These are phyloP conservation scores for Eucalyptus erythrocorys DNA, from an alignment of 345 rosid genomes.

Conservation along the genomic window DNA sequence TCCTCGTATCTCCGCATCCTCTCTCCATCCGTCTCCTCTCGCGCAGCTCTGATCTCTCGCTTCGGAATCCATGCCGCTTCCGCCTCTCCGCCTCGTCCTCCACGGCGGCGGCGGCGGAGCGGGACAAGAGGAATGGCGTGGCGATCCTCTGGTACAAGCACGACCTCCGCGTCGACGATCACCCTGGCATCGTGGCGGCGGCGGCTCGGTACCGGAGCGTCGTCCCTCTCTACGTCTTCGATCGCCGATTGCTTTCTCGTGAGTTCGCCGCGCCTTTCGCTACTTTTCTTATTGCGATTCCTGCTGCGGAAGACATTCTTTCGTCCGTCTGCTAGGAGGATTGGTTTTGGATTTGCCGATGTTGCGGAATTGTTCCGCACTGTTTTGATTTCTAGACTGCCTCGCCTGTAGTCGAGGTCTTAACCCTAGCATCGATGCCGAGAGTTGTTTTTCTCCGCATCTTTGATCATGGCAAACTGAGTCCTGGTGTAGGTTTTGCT, in stretches of 20 bases:
- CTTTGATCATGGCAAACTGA: background rate
- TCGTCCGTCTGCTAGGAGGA: background rate
- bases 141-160: conserved; percentile 91
- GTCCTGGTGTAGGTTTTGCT: background rate
- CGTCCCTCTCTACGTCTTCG: conserved; percentile 78
- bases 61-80: background rate
- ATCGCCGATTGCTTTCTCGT: conserved; percentile 64
- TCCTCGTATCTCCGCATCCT: conserved; percentile 17
- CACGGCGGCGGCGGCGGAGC: background rate
- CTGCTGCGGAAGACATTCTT: background rate
- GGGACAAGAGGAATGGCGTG: conserved; percentile 5
- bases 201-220: conserved; percentile 27
- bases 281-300: background rate
- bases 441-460: background rate
- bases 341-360: background rate
- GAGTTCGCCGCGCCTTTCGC: background rate
- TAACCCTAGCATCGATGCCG: background rate
- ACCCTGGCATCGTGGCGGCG: conserved; percentile 58
- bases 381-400: background rate
- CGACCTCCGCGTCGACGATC: conserved; percentile 82
- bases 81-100: conserved; percentile 5
- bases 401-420: background rate
- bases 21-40: conserved; percentile 1
- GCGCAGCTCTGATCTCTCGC: background rate
- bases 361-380: background rate